These are phyloP conservation scores for Chionographis japonica DNA, from an alignment of 106 monocot genomes.

Conservation along the genomic window DNA sequence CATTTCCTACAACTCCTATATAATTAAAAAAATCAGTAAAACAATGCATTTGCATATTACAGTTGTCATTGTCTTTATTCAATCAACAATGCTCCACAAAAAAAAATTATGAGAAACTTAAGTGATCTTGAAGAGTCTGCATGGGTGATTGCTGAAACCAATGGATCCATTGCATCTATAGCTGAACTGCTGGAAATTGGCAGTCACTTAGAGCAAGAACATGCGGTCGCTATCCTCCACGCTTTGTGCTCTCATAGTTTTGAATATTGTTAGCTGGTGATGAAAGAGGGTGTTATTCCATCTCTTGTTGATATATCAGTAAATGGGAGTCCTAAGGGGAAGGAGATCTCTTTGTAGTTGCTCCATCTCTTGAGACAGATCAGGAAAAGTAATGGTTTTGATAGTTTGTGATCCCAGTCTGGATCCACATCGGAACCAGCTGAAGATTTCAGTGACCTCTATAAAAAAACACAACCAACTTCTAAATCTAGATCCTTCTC, in stretches of 20 bases:
- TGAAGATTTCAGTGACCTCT: not conserved
- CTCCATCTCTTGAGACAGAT: slow-evolving; percentile 69
- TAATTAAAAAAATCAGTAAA: too few species aligned
- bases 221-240: slow-evolving; percentile 46
- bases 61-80: too few species aligned
- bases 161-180: slow-evolving; percentile 53
- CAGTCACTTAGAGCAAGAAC: slow-evolving; percentile 47
- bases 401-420: slow-evolving; percentile 14
- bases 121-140: slow-evolving; percentile 38
- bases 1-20: too few species aligned
- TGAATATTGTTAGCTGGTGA: slow-evolving; percentile 43
- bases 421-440: slow-evolving; percentile 7
- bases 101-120: slow-evolving; percentile 45
- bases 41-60: too few species aligned
- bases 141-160: slow-evolving; percentile 26
- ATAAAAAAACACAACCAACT: slow-evolving; percentile 11
- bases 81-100: too few species aligned
- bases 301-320: slow-evolving; percentile 71
- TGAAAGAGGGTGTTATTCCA: slow-evolving; percentile 86
- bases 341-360: slow-evolving; percentile 42
- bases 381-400: slow-evolving; percentile 21
- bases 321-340: slow-evolving; percentile 54
- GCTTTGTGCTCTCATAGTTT: slow-evolving; percentile 41
- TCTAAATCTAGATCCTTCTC: slow-evolving; percentile 22
- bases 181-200: slow-evolving; percentile 56